These are phyloP conservation scores for Diaporthe velutina DNA, from an alignment of 2,329 filamentous ascomycete species.

Conservation along the genomic window DNA sequence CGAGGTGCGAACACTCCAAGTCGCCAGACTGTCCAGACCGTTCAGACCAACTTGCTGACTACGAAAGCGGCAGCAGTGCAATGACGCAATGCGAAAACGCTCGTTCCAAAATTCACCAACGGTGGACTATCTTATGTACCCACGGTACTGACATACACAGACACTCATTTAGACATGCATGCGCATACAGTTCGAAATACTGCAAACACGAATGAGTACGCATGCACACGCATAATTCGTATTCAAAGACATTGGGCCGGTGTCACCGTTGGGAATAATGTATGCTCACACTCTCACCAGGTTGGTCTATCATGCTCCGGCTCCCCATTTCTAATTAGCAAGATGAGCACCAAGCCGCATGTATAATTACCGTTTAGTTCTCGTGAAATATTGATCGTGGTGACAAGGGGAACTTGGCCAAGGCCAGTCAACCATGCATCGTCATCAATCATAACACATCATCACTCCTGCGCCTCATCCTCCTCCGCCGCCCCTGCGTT, in stretches of 20 bases:
- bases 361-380: not conserved
- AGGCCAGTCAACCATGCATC: conserved; percentile 4
- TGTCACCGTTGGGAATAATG: not conserved
- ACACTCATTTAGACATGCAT: not conserved
- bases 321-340: not conserved
- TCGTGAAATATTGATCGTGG: not conserved
- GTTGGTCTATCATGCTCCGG: not conserved
- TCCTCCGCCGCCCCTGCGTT: conserved; percentile 21
- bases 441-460: conserved; percentile 26
- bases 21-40: not conserved
- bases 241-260: not conserved
- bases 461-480: conserved; percentile 44
- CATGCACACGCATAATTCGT: not conserved
- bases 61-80: not conserved
- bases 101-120: not conserved
- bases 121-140: not conserved
- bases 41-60: not conserved
- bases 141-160: not conserved
- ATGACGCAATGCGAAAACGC: conserved; percentile 3
- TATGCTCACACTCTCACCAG: not conserved
- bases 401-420: not conserved
- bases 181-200: no score
- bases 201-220: no score
- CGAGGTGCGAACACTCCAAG: not conserved
- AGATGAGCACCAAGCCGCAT: not conserved